Base-by-base conservation (phyloP, 352 stramenopile species). In the Pythium pyrilobum region DNA sequence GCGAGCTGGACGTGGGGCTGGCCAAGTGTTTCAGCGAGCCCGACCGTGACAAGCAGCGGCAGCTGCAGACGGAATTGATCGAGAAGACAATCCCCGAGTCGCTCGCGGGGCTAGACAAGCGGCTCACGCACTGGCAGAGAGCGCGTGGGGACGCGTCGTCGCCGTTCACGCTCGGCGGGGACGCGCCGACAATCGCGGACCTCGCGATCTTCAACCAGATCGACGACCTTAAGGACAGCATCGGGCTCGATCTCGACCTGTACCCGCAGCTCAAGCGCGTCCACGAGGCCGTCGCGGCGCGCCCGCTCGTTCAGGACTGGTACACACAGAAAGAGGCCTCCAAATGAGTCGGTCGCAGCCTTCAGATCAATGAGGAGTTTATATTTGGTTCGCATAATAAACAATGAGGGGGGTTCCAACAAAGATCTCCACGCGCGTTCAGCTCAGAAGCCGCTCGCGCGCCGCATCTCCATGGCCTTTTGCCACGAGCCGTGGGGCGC, bases 271-370 rank as follows among this genome's bases (percentile, higher is more conserved):
- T 87, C 21, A 34, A 63, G 25, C 23, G 38, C 31, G 60, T 77
- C 23, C 69, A 77, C 37, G 46, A 73, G 20, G 31, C 50, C 4
- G 69, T 87, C 5, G 31, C 39, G 0, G 43, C 12, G 18, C 73
- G 83, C 50, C 56, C 69, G 15, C 74, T 77, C 52, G 73, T 83
- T 10, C 21, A 52, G 27, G 59, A 81, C 41, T 87, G 73, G 71
- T 70, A 84, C 54, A 23, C 7, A 27, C 13, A 16, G 27, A 40
- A 5, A 40, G 28, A 2, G 25, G 18, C 6, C 10, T 15, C 3
- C 16, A 20, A 5, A 25, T 16, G 28, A 39, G 5, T 46, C 21
- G 13, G 6, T 11, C 10, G 32, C n/a, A n/a, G n/a, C n/a, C n/a
- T n/a, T n/a, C n/a, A n/a, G n/a, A n/a, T n/a, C n/a, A n/a, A n/a